Percentiles rank a stretch among this genome's conserved stretches.
Evolutionary conservation across 345 rosid species (phyloP).

Genomic region (Trapa bicornis): DNA sequence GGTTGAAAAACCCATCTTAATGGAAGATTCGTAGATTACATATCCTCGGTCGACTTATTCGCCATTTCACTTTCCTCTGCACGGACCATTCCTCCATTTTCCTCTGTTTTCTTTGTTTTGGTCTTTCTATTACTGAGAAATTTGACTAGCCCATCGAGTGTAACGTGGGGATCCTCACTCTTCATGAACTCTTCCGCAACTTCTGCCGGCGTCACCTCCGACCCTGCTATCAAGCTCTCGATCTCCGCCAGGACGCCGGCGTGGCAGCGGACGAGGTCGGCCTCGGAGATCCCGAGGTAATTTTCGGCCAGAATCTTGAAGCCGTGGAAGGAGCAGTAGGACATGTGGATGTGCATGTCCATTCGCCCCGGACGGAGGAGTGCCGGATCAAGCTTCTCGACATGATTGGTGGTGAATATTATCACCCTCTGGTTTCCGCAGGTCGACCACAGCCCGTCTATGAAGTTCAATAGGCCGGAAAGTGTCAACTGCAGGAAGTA

Average conservation of each 20-base stretch:
- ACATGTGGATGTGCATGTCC: conserved; percentile 45
- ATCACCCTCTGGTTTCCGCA: conserved; percentile 53
- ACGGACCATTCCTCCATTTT: not conserved
- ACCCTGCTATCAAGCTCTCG: conserved; percentile 21
- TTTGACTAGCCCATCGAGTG: conserved; percentile 26
- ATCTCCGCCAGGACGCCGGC: conserved; percentile 12
- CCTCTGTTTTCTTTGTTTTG: not conserved
- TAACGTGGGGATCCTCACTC: conserved; percentile 16
- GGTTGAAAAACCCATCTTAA: too few relatives aligned
- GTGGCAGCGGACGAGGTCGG: conserved; percentile 7
- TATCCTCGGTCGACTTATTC: too few relatives aligned
- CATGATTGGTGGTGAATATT: conserved; percentile 45
- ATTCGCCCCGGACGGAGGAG: conserved; percentile 54
- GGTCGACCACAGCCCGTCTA: conserved; percentile 55
- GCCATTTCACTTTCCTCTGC: not conserved
- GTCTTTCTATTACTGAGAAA: conserved; percentile 14
- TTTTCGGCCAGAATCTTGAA: conserved; percentile 29
- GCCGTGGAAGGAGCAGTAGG: conserved; percentile 29
- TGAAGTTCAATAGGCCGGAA: conserved; percentile 47
- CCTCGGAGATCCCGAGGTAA: conserved; percentile 23
- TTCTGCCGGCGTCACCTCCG: conserved; percentile 42
- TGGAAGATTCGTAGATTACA: too few relatives aligned
- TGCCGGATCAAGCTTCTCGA: conserved; percentile 46
- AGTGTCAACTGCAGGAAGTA: conserved; percentile 24
- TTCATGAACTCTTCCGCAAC: conserved; percentile 44